Percentiles rank a stretch among this genome's conserved stretches.
Evolutionary conservation across 306 rosid genomes (phyloP).

Genomic region (Cucurbita maxima): DNA sequence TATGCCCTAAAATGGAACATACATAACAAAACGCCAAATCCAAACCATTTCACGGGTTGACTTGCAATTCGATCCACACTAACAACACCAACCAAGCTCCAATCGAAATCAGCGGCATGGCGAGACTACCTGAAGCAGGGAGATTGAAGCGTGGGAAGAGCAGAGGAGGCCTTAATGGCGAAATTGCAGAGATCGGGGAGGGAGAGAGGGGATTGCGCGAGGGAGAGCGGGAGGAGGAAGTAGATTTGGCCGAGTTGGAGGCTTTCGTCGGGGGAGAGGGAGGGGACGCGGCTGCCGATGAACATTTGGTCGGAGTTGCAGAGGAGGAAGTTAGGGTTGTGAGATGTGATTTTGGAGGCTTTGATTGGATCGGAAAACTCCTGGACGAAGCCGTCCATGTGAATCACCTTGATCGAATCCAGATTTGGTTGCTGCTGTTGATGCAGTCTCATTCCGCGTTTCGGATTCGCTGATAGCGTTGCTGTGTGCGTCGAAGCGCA

Average conservation of each 20-base stretch:
- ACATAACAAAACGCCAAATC: background rate
- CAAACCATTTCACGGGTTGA: background rate
- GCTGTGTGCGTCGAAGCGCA: background rate
- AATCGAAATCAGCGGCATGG: background rate
- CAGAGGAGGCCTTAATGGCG: constrained; percentile 47
- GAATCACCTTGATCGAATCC: constrained; percentile 35
- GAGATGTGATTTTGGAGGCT: constrained; percentile 26
- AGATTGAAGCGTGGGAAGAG: background rate
- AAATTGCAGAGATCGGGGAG: constrained; percentile 48
- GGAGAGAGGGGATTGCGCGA: constrained; percentile 26
- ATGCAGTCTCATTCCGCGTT: background rate
- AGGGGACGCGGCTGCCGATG: constrained; percentile 40
- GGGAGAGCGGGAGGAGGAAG: constrained; percentile 40
- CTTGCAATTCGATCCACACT: background rate
- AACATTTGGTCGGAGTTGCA: constrained; percentile 51
- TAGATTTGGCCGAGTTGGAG: constrained; percentile 56
- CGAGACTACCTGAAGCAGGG: background rate
- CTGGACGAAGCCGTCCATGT: constrained; percentile 21
- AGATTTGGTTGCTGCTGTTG: background rate
- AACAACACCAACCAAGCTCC: background rate
- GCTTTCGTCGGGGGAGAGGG: constrained; percentile 33
- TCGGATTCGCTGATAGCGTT: background rate
- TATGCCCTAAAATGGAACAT: no score
- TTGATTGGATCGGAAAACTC: constrained; percentile 31
- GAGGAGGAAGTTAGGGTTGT: constrained; percentile 28